These are phyloP conservation scores for Leptodontidium sp. DNA, from an alignment of 2,329 filamentous ascomycete genomes.

Conservation along the genomic window DNA sequence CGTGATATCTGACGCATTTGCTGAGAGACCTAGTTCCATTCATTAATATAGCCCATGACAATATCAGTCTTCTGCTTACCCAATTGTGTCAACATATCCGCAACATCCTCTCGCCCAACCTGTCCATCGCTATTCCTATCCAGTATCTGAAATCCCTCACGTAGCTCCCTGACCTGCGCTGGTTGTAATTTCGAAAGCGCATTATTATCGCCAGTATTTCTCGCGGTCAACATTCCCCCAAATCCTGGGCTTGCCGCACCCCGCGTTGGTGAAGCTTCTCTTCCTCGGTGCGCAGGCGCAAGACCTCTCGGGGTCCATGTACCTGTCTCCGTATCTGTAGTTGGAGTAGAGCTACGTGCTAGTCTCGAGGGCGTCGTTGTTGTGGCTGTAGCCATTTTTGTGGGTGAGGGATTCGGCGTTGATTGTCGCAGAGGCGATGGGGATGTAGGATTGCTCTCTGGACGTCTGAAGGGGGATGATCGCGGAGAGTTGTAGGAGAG, in stretches of 20 bases:
- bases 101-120: slow-evolving; percentile 83
- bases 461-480: slow-evolving; percentile 69
- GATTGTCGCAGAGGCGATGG: slow-evolving; percentile 71
- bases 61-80: slow-evolving; percentile 56
- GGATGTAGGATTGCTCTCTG: slow-evolving; percentile 66
- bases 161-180: slow-evolving; percentile 83
- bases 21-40: slow-evolving; percentile 69
- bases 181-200: slow-evolving; percentile 78
- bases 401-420: slow-evolving; percentile 65
- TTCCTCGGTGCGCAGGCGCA: slow-evolving; percentile 46
- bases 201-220: slow-evolving; percentile 48
- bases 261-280: slow-evolving; percentile 46
- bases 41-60: not conserved
- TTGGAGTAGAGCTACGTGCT: slow-evolving; percentile 50
- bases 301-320: slow-evolving; percentile 46
- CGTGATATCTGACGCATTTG: slow-evolving; percentile 73
- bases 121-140: slow-evolving; percentile 88
- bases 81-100: slow-evolving; percentile 86
- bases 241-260: slow-evolving; percentile 42
- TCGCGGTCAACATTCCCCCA: slow-evolving; percentile 41
- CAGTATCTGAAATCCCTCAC: slow-evolving; percentile 92
- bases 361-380: slow-evolving; percentile 55
- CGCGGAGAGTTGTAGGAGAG: slow-evolving; percentile 77
- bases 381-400: slow-evolving; percentile 50
- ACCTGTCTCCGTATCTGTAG: slow-evolving; percentile 44